Evolutionary conservation across 1,284 basidiomycete species (phyloP).

Genomic region (Takashimella tepidaria): DNA sequence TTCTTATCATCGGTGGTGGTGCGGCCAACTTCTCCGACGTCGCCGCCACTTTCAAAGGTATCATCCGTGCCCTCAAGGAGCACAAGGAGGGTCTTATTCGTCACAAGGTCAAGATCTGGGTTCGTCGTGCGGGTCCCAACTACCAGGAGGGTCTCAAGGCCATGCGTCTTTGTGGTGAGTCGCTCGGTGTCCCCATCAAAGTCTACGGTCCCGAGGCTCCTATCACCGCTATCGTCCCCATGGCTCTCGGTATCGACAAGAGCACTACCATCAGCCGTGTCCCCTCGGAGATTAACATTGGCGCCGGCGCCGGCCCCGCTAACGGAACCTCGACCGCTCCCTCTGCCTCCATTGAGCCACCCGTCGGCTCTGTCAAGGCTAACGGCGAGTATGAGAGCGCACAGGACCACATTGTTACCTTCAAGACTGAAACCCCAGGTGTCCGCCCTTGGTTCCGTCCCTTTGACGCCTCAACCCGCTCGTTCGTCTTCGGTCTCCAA

Average conservation of each 20-base stretch:
- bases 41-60: constrained; percentile 98
- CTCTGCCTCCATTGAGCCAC: constrained; percentile 11
- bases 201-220: constrained; percentile 98
- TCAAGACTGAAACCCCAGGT: constrained; percentile 53
- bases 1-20: constrained; percentile 99
- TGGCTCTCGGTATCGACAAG: constrained; percentile 76
- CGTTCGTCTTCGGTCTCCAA: constrained; percentile 96
- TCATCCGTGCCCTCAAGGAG: constrained; percentile 94
- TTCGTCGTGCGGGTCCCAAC: constrained; percentile 97
- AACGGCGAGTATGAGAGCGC: constrained; percentile 56
- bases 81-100: constrained; percentile 78
- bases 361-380: constrained; percentile 69
- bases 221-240: constrained; percentile 97
- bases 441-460: constrained; percentile 75
- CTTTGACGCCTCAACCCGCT: constrained; percentile 86
- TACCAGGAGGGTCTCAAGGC: constrained; percentile 99
- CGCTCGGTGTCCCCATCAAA: constrained; percentile 92
- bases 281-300: constrained; percentile 34
- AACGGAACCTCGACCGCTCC: constrained; percentile 23
- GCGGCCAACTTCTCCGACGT: constrained; percentile 99
- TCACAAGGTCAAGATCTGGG: constrained; percentile 87
- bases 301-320: constrained; percentile 22
- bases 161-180: constrained; percentile 96
- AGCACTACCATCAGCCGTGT: constrained; percentile 50
- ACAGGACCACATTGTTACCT: constrained; percentile 83